Base-by-base conservation (phyloP, 495 filamentous ascomycete genomes). In the Trichoderma erinaceum region DNA sequence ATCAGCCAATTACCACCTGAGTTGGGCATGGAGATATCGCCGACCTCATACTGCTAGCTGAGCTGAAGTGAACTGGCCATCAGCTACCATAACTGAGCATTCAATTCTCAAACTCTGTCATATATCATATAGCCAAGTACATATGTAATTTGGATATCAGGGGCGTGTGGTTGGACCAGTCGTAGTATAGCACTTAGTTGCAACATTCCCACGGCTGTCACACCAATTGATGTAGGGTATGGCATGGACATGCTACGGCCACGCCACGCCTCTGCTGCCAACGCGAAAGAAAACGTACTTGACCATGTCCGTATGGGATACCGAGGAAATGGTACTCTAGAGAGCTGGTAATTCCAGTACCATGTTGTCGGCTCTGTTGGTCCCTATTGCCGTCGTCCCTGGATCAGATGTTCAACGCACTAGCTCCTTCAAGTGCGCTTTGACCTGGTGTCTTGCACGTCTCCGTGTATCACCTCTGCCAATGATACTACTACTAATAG, bases 321-420 rank as follows among this genome's bases (percentile, higher is more conserved):
- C 56, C 56, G 25, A 61, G 23, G 8, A 61, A 1, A 18, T 61
- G 56, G 56, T 25, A 61, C 56, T 25, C 56, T 16, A 4, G 21
- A 4, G 13, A 25, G 23, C 7, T 32, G 27, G 56, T 4, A 11
- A 61, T 29, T 32, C 56, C 56, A 32, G 56, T 27, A 32, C 56
- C 56, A 32, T 61, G 56, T 32, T 61, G 11, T 61, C 56, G 56
- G 56, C 56, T 61, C 56, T 10, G 56, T 25, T 61, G 56, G 48
- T 16, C 27, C 25, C 23, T 61, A 38, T 38, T 7, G 35, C 56
- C 16, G 10, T 25, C 56, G 27, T 13, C 56, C 56, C 56, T 32
- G 27, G 56, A 61, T 35, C 56, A 61, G 56, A 61, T 6, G 13
- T 61, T 61, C 23, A 27, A 18, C 0, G 12, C 56, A 23, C 56